Conservation (phyloP, 192 early-diverging fungal genomes). For the Backusella tuberculispora region DNA sequence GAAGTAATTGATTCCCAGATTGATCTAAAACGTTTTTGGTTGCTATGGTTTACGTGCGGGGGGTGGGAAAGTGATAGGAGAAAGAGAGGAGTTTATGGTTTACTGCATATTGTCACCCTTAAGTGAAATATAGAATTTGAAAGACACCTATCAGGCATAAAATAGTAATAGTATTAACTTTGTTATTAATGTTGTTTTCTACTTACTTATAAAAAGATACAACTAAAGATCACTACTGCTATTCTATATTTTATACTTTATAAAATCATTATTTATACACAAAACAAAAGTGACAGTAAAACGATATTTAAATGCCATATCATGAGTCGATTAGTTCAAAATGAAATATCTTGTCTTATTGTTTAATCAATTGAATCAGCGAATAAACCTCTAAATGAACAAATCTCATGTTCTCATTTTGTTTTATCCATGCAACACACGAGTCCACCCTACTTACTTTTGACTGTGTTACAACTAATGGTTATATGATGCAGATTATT, state of each 20-base stretch:
- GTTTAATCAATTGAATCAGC: slow-evolving; percentile 6
- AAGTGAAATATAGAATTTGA: slow-evolving; percentile 9
- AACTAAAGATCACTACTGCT: no score
- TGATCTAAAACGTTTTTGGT: slow-evolving; percentile 14
- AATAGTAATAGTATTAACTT: no score
- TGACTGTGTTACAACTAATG: not conserved
- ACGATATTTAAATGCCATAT: not conserved
- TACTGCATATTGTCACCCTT: not conserved
- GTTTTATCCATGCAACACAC: not conserved
- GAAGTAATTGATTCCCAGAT: slow-evolving; percentile 14
- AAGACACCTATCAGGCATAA: slow-evolving; percentile 2
- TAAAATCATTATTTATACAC: not conserved
- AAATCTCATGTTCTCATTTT: not conserved
- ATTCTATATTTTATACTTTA: no score
- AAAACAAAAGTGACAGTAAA: not conserved
- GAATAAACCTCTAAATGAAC: not conserved
- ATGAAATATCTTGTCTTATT: not conserved
- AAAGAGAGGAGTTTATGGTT: not conserved
- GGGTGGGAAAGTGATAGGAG: not conserved
- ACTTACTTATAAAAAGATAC: no score
- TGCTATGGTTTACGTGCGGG: slow-evolving; percentile 4
- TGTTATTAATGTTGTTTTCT: no score
- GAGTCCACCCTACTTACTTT: not conserved
- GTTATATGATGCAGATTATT: not conserved
- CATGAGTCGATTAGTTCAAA: not conserved